Evolutionary conservation across 78 protist genomes (phyloP), one percentile per base, ranked within the genome.

Genomic region (Dictyostelium citrinum): DNA sequence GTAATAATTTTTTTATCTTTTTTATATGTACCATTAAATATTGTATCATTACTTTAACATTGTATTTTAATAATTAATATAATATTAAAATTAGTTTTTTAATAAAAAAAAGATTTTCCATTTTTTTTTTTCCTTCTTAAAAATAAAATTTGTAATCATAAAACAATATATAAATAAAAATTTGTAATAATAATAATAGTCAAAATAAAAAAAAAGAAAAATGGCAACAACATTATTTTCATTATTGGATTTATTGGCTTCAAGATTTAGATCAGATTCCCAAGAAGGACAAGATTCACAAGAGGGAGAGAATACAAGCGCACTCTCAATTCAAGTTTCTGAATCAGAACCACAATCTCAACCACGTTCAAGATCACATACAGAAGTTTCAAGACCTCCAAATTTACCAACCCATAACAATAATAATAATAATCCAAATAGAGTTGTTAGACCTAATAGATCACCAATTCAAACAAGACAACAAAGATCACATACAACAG

Each of bases 361-460:
- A 43, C 92, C 92, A 61, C 39, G 92, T 24, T 85, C 92, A 24
- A 83, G 92, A 77, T 85, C 92, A 60, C 82, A 77, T 74, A 85
- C 92, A 49, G 92, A 85, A 20, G 70, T 82, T 11, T 27, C 83
- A 29, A 85, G 84, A 85, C 83, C 83, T 39, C 33, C 70, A 14
- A 27, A 43, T 45, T 43, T 85, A 27, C 84, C 83, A 75, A 46
- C 20, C n/a, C 76, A 81, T 17, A 55, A 70, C 17, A 64, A 64
- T 64, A 64, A 64, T 20, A 22, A 67, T 39, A 49, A 49, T 49
- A 60, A 61, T 61, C 81, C 46, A n/a, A 75, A 41, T 77, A 45
- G 31, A 61, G 64, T 55, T 55, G 64, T 55, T 55, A 46, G 82
- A 71, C 90, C 78, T 27, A 43, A 83, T 37, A 67, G 82, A 61